Base-by-base conservation (phyloP, 2,329 filamentous ascomycete genomes). In the Tympanopsis confertula region DNA sequence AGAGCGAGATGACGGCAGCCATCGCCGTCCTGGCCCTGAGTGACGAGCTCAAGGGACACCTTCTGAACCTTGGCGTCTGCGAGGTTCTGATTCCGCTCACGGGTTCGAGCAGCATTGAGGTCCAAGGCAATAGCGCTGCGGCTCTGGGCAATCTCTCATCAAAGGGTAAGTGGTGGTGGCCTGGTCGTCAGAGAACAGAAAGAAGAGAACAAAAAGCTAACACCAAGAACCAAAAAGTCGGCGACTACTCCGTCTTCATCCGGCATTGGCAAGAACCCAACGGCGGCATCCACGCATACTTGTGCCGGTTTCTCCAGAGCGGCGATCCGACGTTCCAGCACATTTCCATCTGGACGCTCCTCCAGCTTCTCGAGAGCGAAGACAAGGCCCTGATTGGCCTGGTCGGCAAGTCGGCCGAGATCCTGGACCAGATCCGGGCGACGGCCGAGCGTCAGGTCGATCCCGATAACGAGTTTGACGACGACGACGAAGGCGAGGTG, bases 1-100 rank as follows among this genome's bases (percentile, higher is more conserved):
- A 98, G 57, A 95, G 88, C 2, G 91, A 98, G 60, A 98, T 98
- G 91, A 98, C 91, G 4, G 91, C 91, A 13, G 91, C 91, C 1
- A 95, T 98, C 59, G 91, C 91, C 24, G 91, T 98, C 12, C 71
- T 98, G 45, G 91, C 91, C n/a, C 66, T 98, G 37, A 95, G 89
- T 49, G 91, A 98, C 50, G 91, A 98, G 45, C 72, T 98, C 41
- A 98, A 98, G 63, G 77, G 84, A 4, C 84, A 94, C 53, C 71
- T 98, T 12, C 66, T 98, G 39, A 88, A 86, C 43, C 71, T 96
- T 2, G 91, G 89, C 17, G 89, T 98, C 1, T 96, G 96, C 53
- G 89, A 95, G 52, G 88, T 96, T 12, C 65, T 98, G 40, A 96
- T 98, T 41, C 91, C 91, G 18, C 68, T 98, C 41, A 98, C 91